A percentile compares a stretch with the other conserved stretches of the same genome.
Evolutionary conservation across 306 rosid species (phyloP).

Genomic region (Cyamopsis tetragonoloba): DNA sequence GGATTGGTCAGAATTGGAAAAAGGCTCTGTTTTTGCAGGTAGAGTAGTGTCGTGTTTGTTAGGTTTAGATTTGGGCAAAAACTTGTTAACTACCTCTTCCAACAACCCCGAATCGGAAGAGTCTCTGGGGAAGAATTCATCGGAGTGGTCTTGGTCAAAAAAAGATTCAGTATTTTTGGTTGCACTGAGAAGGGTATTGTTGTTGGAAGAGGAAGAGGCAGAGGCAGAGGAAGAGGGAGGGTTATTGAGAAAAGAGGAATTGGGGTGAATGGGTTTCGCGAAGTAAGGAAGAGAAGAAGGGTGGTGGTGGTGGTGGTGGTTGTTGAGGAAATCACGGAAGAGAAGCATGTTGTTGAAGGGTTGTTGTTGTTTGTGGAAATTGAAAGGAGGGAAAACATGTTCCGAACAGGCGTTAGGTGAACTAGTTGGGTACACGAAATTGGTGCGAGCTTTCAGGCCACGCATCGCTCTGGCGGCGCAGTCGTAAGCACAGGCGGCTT

Average conservation of each 20-base stretch:
- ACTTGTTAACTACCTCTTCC: constrained; percentile 66
- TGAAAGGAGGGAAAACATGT: constrained; percentile 29
- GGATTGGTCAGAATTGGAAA: neutral
- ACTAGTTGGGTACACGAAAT: constrained; percentile 59
- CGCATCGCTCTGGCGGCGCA: constrained; percentile 95
- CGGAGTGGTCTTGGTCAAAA: constrained; percentile 17
- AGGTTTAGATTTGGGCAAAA: constrained; percentile 45
- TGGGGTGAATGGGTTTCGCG: too few relatives aligned
- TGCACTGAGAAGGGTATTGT: neutral
- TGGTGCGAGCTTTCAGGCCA: constrained; percentile 83
- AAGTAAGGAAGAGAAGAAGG: too few relatives aligned
- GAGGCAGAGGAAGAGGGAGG: constrained; percentile 10
- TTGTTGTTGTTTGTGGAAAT: constrained; percentile 32
- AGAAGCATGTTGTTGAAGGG: neutral
- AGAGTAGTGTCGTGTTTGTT: neutral
- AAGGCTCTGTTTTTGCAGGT: neutral
- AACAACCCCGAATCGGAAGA: constrained; percentile 65
- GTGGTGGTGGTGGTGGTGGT: constrained; percentile 7
- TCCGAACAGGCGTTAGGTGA: constrained; percentile 28
- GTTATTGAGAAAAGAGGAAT: neutral
- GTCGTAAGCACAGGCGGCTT: constrained; percentile 96
- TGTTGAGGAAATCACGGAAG: too few relatives aligned
- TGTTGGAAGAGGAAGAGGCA: neutral
- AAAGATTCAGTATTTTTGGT: neutral
- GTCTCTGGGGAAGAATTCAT: constrained; percentile 47